These are phyloP conservation scores for Niebla homalea DNA, from an alignment of 495 filamentous ascomycete species.

Conservation along the genomic window DNA sequence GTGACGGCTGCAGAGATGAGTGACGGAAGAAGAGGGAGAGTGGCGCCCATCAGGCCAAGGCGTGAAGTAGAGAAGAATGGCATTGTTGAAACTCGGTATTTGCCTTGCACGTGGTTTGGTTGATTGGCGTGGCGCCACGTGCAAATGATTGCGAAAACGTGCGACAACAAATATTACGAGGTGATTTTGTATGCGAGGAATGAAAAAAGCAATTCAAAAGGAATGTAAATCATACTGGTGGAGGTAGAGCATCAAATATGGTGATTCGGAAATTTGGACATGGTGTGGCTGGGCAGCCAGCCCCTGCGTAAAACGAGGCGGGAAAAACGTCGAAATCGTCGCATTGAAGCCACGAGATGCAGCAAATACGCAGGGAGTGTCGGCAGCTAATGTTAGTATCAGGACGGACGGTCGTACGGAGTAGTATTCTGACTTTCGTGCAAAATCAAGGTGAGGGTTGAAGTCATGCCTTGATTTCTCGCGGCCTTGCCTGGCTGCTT, in stretches of 20 bases:
- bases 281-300: slow-evolving; percentile 10
- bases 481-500: too few species aligned
- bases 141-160: too few species aligned
- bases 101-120: background rate
- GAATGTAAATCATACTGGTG: background rate
- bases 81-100: slow-evolving; percentile 7
- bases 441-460: too few species aligned
- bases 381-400: background rate
- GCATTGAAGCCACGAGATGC: background rate
- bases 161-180: too few species aligned
- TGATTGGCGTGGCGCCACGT: background rate
- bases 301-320: slow-evolving; percentile 2
- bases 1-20: slow-evolving; percentile 1
- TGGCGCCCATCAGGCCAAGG: slow-evolving; percentile 8
- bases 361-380: background rate
- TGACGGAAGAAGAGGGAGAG: slow-evolving; percentile 3
- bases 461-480: too few species aligned
- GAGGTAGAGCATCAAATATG: slow-evolving; percentile 4
- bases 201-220: slow-evolving; percentile 3
- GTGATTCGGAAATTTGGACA: background rate
- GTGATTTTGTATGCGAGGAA: background rate
- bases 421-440: too few species aligned
- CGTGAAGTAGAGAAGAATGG: slow-evolving; percentile 8
- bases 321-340: slow-evolving; percentile 1
- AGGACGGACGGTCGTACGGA: too few species aligned